These are phyloP conservation scores for Sporothrix euskadiensis DNA, from an alignment of 2,329 filamentous ascomycete species.

Conservation along the genomic window DNA sequence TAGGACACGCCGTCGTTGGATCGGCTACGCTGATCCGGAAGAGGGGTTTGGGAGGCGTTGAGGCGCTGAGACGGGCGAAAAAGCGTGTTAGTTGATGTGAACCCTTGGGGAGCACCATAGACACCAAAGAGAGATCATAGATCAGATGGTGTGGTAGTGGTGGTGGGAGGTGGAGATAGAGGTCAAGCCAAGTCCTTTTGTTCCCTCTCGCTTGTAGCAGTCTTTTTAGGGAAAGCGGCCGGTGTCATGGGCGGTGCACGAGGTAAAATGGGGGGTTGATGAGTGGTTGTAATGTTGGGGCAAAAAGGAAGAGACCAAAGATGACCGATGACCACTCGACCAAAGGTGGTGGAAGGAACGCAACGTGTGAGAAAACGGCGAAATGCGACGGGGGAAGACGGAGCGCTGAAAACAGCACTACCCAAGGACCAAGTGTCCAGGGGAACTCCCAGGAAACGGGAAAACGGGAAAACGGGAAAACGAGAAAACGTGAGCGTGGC, in stretches of 20 bases:
- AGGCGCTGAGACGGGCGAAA: constrained; percentile 1
- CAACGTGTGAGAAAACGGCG: constrained; percentile 16
- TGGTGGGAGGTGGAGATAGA: not conserved
- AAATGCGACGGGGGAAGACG: not conserved
- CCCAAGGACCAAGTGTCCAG: not conserved
- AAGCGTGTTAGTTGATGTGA: constrained; percentile 18
- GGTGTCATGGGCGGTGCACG: not conserved
- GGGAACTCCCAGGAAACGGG: not conserved
- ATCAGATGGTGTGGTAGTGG: not conserved
- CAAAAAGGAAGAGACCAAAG: not conserved
- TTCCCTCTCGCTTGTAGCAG: not conserved
- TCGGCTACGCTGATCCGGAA: constrained; percentile 26
- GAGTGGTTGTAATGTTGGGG: constrained; percentile 1
- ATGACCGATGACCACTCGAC: no score
- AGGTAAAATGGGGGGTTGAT: constrained; percentile 12
- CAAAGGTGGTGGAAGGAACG: not conserved
- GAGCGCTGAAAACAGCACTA: not conserved
- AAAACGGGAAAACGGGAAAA: no score
- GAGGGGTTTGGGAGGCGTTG: not conserved
- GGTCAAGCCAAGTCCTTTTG: not conserved
- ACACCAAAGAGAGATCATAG: not conserved
- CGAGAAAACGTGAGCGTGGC: constrained; percentile 1
- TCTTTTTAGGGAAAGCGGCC: not conserved
- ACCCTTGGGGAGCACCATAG: not conserved
- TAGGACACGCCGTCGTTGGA: constrained; percentile 15